Conservation (phyloP, 352 stramenopile species). For the Phytophthora cajani region DNA sequence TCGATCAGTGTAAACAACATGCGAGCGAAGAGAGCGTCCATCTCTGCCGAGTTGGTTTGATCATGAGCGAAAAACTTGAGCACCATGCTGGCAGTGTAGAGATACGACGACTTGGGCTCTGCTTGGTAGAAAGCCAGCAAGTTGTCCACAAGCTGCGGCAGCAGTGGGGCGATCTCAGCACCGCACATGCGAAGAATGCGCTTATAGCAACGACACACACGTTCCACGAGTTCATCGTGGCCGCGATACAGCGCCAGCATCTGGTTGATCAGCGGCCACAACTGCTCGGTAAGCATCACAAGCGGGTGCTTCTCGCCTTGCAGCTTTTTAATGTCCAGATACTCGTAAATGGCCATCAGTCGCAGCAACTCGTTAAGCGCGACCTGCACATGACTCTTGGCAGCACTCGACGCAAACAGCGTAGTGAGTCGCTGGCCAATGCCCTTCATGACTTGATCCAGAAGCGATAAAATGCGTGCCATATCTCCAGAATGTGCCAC, state of each 20-base stretch:
- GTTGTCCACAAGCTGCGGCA: conserved; percentile 82
- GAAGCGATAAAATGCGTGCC: conserved; percentile 46
- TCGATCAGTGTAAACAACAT: conserved; percentile 73
- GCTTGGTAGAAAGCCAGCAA: conserved; percentile 76
- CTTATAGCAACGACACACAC: conserved; percentile 88
- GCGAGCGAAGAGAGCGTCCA: conserved; percentile 57
- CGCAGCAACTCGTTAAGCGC: conserved; percentile 76
- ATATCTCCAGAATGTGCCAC: conserved; percentile 60
- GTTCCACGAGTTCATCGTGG: conserved; percentile 84
- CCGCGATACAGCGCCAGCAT: conserved; percentile 75
- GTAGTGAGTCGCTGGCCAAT: conserved; percentile 59
- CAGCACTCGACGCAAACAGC: conserved; percentile 49
- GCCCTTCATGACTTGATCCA: conserved; percentile 76
- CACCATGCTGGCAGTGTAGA: conserved; percentile 86
- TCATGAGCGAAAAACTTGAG: conserved; percentile 75
- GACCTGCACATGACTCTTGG: conserved; percentile 43
- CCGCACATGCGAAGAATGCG: conserved; percentile 83
- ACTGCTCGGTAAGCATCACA: conserved; percentile 74
- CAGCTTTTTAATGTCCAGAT: conserved; percentile 53
- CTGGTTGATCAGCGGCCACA: conserved; percentile 86
- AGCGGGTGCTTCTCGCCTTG: conserved; percentile 50
- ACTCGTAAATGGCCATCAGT: conserved; percentile 88
- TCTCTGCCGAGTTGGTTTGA: conserved; percentile 34
- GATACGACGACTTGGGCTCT: conserved; percentile 86
- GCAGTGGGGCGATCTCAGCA: conserved; percentile 60